Evolutionary conservation across 345 rosid species (phyloP), one percentile per base, ranked within the genome.

Genomic region (Euphorbia peplus): DNA sequence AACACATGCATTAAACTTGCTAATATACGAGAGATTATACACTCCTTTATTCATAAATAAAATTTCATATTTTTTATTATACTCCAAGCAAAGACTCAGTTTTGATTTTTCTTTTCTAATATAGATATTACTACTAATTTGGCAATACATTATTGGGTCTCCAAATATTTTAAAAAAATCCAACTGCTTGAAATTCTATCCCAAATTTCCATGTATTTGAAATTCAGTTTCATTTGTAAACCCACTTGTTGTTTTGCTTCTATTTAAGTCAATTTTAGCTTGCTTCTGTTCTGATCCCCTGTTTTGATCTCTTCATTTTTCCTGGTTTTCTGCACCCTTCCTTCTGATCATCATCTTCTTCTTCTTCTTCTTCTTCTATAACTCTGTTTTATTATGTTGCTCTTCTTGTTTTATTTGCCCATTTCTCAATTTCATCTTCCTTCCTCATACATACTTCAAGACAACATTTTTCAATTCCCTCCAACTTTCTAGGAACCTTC

Each of bases 161-260:
- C n/a, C n/a, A n/a, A n/a, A n/a, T n/a, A n/a, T n/a, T n/a, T n/a
- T n/a, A n/a, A n/a, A n/a, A n/a, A n/a, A n/a, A n/a, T n/a, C n/a
- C n/a, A n/a, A n/a, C n/a, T n/a, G n/a, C n/a, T 76, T 68, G 57
- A 73, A 66, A 71, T 56, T 81, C 78, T 85, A 60, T 46, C 62
- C 63, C 62, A 30, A 13, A n/a, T n/a, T n/a, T n/a, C n/a, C n/a
- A n/a, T n/a, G n/a, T n/a, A n/a, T n/a, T n/a, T n/a, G n/a, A n/a
- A 83, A 78, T 7, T 70, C 81, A 41, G 54, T 72, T 60, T 69
- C 81, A 70, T 70, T 63, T 74, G 61, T 11, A 69, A 78, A 70
- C 85, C 87, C 85, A 78, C n/a, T n/a, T n/a, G n/a, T n/a, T n/a
- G n/a, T n/a, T n/a, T n/a, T n/a, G n/a, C 71, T 14, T 13, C 44